Percentiles rank a stretch among this genome's conserved stretches.
Evolutionary conservation across 2,329 filamentous ascomycete genomes (phyloP).

Genomic region (Juglanconis oblonga): DNA sequence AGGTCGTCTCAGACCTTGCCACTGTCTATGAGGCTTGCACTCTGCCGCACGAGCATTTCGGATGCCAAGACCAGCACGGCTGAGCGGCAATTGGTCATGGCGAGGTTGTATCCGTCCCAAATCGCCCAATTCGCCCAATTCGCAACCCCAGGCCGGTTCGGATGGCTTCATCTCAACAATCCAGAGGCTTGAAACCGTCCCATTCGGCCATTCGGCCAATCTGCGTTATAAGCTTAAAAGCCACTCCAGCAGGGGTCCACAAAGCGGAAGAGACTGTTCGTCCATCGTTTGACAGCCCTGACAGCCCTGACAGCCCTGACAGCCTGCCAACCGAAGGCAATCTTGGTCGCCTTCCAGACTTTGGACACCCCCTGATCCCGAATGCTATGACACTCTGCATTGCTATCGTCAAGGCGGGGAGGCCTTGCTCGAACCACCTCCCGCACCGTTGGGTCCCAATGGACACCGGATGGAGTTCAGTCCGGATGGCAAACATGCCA

Average conservation of each 20-base stretch:
- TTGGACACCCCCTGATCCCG: conserved; percentile 5
- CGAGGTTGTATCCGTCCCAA: background rate
- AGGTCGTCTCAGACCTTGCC: conserved; percentile 28
- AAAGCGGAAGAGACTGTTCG: background rate
- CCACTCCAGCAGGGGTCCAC: background rate
- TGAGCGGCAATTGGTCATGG: conserved; percentile 8
- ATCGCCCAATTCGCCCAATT: too few species aligned
- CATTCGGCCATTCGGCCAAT: background rate
- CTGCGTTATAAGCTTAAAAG: conserved; percentile 6
- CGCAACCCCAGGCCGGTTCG: background rate
- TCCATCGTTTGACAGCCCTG: background rate
- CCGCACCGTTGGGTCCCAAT: background rate
- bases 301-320: background rate
- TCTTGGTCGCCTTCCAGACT: background rate
- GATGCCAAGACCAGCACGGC: conserved; percentile 35
- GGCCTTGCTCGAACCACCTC: conserved; percentile 1
- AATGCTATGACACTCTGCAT: conserved; percentile 1
- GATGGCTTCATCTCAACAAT: conserved; percentile 7
- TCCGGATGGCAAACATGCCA: conserved; percentile 13
- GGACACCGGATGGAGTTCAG: conserved; percentile 1
- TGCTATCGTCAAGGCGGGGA: background rate
- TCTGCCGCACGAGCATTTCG: conserved; percentile 22
- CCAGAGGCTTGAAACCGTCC: conserved; percentile 5
- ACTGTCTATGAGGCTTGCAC: conserved; percentile 26
- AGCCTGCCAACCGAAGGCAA: conserved; percentile 7